These are phyloP conservation scores for Evansstolkia leycettana DNA, from an alignment of 495 filamentous ascomycete species.

Conservation along the genomic window DNA sequence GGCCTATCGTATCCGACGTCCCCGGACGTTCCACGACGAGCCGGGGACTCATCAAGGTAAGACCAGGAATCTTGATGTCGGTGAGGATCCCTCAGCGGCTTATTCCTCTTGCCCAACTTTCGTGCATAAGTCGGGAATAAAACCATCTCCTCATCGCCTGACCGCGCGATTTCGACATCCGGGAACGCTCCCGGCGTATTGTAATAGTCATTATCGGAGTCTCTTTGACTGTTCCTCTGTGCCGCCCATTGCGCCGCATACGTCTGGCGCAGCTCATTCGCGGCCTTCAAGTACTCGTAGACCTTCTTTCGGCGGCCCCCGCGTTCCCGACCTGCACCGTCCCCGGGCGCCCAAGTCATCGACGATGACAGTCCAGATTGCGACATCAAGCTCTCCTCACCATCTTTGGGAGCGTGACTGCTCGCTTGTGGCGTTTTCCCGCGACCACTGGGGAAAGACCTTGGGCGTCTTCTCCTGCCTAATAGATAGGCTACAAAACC, in stretches of 20 bases:
- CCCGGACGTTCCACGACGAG: conserved; percentile 22
- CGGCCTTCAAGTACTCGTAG: conserved; percentile 75
- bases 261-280: conserved; percentile 79
- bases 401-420: conserved; percentile 15
- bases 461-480: conserved; percentile 33
- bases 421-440: conserved; percentile 6
- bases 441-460: no score
- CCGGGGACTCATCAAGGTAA: not conserved
- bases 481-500: conserved; percentile 40
- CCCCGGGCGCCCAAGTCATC: conserved; percentile 17
- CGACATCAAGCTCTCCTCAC: conserved; percentile 24
- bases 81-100: conserved; percentile 2
- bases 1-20: conserved; percentile 25
- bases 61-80: conserved; percentile 2
- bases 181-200: conserved; percentile 70
- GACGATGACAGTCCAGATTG: conserved; percentile 20
- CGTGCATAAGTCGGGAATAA: conserved; percentile 86
- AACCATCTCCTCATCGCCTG: conserved; percentile 82
- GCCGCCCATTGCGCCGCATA: conserved; percentile 50
- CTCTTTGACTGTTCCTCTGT: conserved; percentile 32
- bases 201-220: conserved; percentile 41
- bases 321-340: conserved; percentile 35
- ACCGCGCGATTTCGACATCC: conserved; percentile 63
- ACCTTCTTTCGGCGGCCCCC: conserved; percentile 68
- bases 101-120: conserved; percentile 35